Conservation (phyloP, 2,329 filamentous ascomycete species). For the Phyllosticta citrichinensis region DNA sequence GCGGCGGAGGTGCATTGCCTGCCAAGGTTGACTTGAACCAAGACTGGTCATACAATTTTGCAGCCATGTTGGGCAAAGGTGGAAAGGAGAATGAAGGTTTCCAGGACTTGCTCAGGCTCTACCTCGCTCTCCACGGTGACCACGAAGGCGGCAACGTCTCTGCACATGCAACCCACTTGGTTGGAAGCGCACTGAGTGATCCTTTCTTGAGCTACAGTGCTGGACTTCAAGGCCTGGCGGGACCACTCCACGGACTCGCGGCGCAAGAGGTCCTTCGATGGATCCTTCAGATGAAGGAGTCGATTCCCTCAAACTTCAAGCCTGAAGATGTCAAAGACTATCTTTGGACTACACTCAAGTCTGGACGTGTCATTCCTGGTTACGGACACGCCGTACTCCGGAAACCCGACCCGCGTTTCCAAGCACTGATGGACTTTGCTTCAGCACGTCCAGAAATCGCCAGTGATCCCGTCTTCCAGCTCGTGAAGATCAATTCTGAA, state of each 20-base stretch:
- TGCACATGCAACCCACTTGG: conserved; percentile 87
- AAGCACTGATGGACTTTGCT: conserved; percentile 94
- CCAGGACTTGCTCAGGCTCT: conserved; percentile 87
- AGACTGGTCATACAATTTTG: conserved; percentile 99
- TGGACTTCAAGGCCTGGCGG: conserved; percentile 87
- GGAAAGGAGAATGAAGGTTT: conserved; percentile 85
- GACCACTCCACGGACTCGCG: conserved; percentile 85
- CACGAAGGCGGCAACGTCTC: conserved; percentile 98
- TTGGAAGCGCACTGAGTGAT: conserved; percentile 88
- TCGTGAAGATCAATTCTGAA: conserved; percentile 87
- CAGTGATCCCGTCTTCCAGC: conserved; percentile 78
- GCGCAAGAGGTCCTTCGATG: conserved; percentile 96
- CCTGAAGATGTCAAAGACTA: conserved; percentile 79
- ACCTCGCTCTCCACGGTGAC: conserved; percentile 93
- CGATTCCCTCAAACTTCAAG: conserved; percentile 67
- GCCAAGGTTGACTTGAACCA: conserved; percentile 69
- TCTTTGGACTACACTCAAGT: conserved; percentile 87
- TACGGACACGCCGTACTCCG: conserved; percentile 94
- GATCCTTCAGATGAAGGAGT: conserved; percentile 91
- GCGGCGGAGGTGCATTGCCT: conserved; percentile 61
- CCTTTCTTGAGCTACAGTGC: conserved; percentile 95
- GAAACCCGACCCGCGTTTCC: conserved; percentile 93
- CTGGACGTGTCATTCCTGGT: conserved; percentile 84
- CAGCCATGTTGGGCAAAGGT: conserved; percentile 85
- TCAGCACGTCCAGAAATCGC: conserved; percentile 75